These are phyloP conservation scores for Diaporthe ampelina DNA, from an alignment of 2,329 filamentous ascomycete genomes.

Conservation along the genomic window DNA sequence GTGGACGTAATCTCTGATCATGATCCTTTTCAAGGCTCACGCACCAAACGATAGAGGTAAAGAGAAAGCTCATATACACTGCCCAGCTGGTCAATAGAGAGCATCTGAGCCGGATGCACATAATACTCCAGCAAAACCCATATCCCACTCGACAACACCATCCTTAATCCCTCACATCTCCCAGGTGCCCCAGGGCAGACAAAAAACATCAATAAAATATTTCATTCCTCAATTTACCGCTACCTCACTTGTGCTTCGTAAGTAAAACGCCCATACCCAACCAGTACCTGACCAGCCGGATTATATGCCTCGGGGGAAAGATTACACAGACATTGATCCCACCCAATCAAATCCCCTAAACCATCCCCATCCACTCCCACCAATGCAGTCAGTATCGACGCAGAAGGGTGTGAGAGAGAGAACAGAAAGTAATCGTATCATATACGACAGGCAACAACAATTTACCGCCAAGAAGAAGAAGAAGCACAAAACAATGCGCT, in stretches of 20 bases:
- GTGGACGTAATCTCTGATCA: too few species aligned
- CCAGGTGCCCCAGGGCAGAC: too few species aligned
- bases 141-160: not conserved
- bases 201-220: not conserved
- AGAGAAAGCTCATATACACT: too few species aligned
- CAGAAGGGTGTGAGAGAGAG: not conserved
- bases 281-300: slow-evolving; percentile 30
- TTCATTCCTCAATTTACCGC: slow-evolving; percentile 15
- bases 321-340: not conserved
- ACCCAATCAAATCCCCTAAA: not conserved
- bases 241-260: slow-evolving; percentile 3
- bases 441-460: not conserved
- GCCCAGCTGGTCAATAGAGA: not conserved
- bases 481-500: slow-evolving; percentile 12
- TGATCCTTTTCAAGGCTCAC: too few species aligned
- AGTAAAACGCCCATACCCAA: not conserved
- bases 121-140: not conserved
- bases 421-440: not conserved
- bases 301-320: not conserved
- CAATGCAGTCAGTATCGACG: too few species aligned
- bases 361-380: not conserved
- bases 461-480: not conserved
- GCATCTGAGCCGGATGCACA: not conserved
- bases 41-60: too few species aligned
- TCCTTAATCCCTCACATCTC: too few species aligned